A percentile compares a stretch with the other conserved stretches of the same genome.
These are phyloP conservation scores for Calonectria pseudoturangicola DNA, from an alignment of 2,329 filamentous ascomycete genomes.

Conservation along the genomic window DNA sequence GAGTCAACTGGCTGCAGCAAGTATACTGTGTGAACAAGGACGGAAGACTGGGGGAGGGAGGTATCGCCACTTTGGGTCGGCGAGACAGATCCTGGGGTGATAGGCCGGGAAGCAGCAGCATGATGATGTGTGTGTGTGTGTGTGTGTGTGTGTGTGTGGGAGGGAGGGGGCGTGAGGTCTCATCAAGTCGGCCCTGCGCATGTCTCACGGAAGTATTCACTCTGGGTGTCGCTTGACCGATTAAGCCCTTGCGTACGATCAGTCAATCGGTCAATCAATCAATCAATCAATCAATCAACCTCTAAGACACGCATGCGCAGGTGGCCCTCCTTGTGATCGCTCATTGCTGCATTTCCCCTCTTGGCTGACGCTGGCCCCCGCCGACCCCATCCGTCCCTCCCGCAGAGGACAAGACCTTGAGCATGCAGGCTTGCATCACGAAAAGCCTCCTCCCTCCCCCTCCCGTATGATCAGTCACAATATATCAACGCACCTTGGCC, in stretches of 20 bases:
- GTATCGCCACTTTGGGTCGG: slow-evolving; percentile 42
- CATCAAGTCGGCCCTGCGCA: slow-evolving; percentile 39
- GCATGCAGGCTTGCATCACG: slow-evolving; percentile 6
- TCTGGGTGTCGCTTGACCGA: slow-evolving; percentile 22
- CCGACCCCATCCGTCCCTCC: slow-evolving; percentile 10
- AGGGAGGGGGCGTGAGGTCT: slow-evolving; percentile 35
- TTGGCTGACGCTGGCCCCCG: slow-evolving; percentile 17
- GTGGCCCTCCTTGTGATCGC: background rate
- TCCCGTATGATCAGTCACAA: slow-evolving; percentile 18
- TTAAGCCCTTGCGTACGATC: slow-evolving; percentile 19
- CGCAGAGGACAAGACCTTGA: background rate
- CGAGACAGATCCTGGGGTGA: slow-evolving; percentile 26
- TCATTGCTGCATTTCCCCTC: slow-evolving; percentile 4
- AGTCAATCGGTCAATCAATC: slow-evolving; percentile 10
- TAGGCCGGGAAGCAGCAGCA: slow-evolving; percentile 8
- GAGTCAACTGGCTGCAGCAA: slow-evolving; percentile 33
- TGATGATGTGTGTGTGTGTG: background rate
- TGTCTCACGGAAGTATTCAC: slow-evolving; percentile 49
- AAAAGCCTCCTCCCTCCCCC: background rate
- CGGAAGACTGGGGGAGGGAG: slow-evolving; percentile 28
- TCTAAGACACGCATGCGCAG: background rate
- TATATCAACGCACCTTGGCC: slow-evolving; percentile 77
- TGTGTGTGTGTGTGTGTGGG: background rate
- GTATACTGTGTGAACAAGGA: slow-evolving; percentile 50
- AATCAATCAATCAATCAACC: slow-evolving; percentile 8